Base-by-base conservation (phyloP, 2,329 filamentous ascomycete genomes). In the Aschersonia sp. region DNA sequence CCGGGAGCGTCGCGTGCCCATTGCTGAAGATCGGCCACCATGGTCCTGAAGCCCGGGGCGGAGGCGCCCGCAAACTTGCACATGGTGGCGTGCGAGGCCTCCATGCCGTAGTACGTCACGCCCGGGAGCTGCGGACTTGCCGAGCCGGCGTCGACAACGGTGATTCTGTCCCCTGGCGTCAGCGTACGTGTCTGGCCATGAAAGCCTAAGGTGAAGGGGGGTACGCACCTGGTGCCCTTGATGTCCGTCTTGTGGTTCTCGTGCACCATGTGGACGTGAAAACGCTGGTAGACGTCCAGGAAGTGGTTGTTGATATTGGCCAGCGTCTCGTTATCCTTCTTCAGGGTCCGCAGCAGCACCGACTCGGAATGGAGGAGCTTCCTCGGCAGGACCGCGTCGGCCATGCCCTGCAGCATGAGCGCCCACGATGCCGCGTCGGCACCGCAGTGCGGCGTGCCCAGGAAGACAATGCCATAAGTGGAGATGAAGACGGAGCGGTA, bases 221-320 rank as follows among this genome's bases (percentile, higher is more conserved):
- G 40, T 40, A 56, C 66, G 44, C 55, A 69, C 66, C 66, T 79
- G 1, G 78, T 78, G 2, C 77, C 78, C 54, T 76, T 82, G 38
- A 88, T 56, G 52, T 86, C 78, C 0, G 82, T 85, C 51, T 81
- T 82, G 54, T 82, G 77, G 44, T 80, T 82, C 58, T 89, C 85
- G 48, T 88, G 83, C 40, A 80, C 85, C 74, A 88, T 86, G 56
- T 84, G 84, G 46, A 89, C 79, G 53, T 78, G 75, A 58, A 85
- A 88, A 1, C 79, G 73, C 49, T 78, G 74, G 52, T 85, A 80
- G 31, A 88, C 78, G 46, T 87, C 80, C 20, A 82, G 70, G 54
- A 89, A 89, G 49, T 82, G 74, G 46, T 70, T 77, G 60, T 85
- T 88, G 61, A 89, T 87, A 51, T 82, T 81, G 55, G 84, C 77